Evolutionary conservation across 192 early-diverging fungal genomes (phyloP), one percentile per base, ranked within the genome.

Genomic region (Helicostylum pulchrum): DNA sequence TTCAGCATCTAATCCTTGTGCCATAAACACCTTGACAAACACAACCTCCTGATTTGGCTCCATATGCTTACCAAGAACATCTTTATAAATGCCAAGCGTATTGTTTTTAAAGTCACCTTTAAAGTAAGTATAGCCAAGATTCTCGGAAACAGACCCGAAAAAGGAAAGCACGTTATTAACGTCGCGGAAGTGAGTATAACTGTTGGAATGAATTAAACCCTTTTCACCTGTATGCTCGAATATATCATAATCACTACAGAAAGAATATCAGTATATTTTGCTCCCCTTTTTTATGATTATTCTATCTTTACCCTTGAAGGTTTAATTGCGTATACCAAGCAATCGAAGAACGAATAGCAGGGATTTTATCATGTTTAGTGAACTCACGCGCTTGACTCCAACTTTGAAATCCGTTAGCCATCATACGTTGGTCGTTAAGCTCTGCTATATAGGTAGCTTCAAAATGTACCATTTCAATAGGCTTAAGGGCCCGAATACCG

Each of bases 341-440:
- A 46, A 82, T 15, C 21, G 70, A 4, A 30, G 62, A 53, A 42
- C 65, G 73, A 53, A 82, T 71, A 31, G 72, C 60, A 60, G 66
- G 47, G 61, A 82, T 63, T 54, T 66, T 65, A 68, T 79, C 48
- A 44, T 64, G 20, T 55, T 56, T 32, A 62, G 15, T 53, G 32
- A 59, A 32, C 66, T 82, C 59, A 32, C 70, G 31, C 8, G 74
- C 44, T 49, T 76, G 74, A 54, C 76, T 78, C 80, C 80, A 82
- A 36, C 76, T 78, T 62, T 82, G 76, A 23, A 77, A 82, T 8
- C 80, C 80, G 44, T 82, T 79, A 0, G 80, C 76, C 19, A 79
- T 52, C 66, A 79, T 55, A 12, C 61, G 17, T 61, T 74, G 66
- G 10, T 62, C 68, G 1, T 52, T 54, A 7, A 76, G 23, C 2